Percentiles rank a stretch among this genome's conserved stretches.
Conservation (phyloP, 768 basidiomycete species). For the Phanerochaete carnosa region DNA sequence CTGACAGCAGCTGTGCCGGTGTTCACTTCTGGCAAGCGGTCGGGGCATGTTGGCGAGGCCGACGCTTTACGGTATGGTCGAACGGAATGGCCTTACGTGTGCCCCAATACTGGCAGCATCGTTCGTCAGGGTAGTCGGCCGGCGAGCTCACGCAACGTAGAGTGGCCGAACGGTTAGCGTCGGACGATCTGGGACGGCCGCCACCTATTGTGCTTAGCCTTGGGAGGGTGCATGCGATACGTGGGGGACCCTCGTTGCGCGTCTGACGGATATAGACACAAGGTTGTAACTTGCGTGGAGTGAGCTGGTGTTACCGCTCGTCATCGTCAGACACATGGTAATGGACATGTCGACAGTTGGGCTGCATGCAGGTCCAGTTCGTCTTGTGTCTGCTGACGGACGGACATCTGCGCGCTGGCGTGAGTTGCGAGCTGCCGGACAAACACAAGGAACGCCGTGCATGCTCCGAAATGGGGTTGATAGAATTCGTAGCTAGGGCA, state of each 20-base stretch:
- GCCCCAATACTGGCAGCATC: not conserved
- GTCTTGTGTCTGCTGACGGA: not conserved
- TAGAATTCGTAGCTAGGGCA: conserved; percentile 1
- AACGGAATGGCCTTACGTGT: not conserved
- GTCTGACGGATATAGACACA: not conserved
- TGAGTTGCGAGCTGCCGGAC: not conserved
- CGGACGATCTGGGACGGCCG: conserved; percentile 1
- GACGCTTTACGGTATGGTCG: conserved; percentile 1
- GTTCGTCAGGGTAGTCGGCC: not conserved
- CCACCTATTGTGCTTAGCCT: not conserved
- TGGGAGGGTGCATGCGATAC: not conserved
- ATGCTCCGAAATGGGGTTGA: not conserved
- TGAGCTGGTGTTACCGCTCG: not conserved
- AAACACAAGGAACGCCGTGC: not conserved
- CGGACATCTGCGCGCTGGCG: not conserved
- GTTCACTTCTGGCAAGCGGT: not conserved
- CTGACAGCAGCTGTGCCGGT: not conserved
- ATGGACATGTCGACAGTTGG: not conserved
- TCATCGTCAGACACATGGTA: not conserved
- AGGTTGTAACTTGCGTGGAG: not conserved
- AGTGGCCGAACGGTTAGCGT: not conserved
- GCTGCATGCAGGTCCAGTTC: not conserved
- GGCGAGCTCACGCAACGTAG: not conserved
- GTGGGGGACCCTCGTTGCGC: not conserved
- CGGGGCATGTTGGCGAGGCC: not conserved